Conservation (phyloP, 257 asterid genomes). For the Misopates orontium region DNA sequence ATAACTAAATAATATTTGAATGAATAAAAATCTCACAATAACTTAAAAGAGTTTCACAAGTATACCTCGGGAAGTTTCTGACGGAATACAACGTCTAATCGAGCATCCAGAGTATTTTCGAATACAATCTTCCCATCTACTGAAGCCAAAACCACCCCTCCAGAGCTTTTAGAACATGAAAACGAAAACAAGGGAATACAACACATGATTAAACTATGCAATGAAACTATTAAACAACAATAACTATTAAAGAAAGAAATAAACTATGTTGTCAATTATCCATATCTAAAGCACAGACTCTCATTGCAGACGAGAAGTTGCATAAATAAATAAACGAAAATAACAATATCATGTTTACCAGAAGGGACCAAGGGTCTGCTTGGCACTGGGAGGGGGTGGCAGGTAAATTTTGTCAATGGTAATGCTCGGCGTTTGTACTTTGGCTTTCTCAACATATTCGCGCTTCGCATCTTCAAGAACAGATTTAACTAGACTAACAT, state of each 20-base stretch:
- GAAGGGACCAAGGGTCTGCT: constrained; percentile 55
- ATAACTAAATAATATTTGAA: too few species aligned
- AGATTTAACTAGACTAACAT: constrained; percentile 55
- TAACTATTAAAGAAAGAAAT: too few species aligned
- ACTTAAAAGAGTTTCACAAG: too few species aligned
- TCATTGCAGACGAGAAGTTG: too few species aligned
- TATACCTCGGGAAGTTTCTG: constrained; percentile 87
- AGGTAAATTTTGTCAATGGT: constrained; percentile 62
- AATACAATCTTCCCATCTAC: constrained; percentile 95
- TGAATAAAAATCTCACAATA: too few species aligned
- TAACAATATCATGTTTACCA: constrained; percentile 50
- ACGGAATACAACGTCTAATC: constrained; percentile 85
- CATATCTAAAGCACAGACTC: too few species aligned
- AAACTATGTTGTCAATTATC: too few species aligned
- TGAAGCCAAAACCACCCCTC: constrained; percentile 97
- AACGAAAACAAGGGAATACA: too few species aligned
- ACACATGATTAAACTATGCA: too few species aligned
- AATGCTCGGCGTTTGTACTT: constrained; percentile 67
- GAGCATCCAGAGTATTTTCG: constrained; percentile 89
- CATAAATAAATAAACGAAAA: too few species aligned
- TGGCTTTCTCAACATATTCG: constrained; percentile 71
- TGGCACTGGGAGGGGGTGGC: constrained; percentile 76
- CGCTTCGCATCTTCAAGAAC: constrained; percentile 60
- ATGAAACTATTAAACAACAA: too few species aligned
- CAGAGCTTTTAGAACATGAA: constrained; percentile 44